A percentile compares a stretch with the other conserved stretches of the same genome.
Conservation (phyloP, 2,329 filamentous ascomycete genomes). For the Thelonectria discophora region DNA sequence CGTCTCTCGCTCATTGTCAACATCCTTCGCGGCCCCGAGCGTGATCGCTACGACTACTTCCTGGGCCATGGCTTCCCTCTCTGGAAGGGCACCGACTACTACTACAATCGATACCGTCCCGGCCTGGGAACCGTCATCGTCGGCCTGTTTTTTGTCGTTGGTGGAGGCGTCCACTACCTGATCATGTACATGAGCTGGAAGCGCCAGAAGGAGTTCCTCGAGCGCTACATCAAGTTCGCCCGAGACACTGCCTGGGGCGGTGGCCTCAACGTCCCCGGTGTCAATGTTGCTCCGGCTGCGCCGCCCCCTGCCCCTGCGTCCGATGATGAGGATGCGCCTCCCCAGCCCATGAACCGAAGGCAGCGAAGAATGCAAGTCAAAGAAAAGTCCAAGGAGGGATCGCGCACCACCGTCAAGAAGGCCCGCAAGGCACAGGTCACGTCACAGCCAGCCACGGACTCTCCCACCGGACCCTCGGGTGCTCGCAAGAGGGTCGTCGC, state of each 20-base stretch:
- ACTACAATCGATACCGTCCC: constrained; percentile 93
- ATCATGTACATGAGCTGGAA: constrained; percentile 87
- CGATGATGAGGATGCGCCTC: constrained; percentile 59
- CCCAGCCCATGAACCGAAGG: constrained; percentile 77
- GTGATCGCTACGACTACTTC: constrained; percentile 95
- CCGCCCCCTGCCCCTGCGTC: constrained; percentile 56
- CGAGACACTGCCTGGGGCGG: constrained; percentile 90
- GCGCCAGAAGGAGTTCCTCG: constrained; percentile 89
- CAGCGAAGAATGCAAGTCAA: constrained; percentile 90
- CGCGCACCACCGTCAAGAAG: constrained; percentile 63
- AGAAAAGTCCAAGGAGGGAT: constrained; percentile 71
- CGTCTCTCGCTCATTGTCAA: constrained; percentile 85
- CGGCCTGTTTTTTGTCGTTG: constrained; percentile 83
- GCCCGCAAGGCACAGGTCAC: constrained; percentile 47
- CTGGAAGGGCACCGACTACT: constrained; percentile 98
- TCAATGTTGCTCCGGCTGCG: constrained; percentile 59
- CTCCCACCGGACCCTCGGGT: constrained; percentile 66
- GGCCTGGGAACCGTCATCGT: constrained; percentile 85
- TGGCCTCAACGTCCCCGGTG: constrained; percentile 74
- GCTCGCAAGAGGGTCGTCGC: constrained; percentile 88
- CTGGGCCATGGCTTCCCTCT: constrained; percentile 89
- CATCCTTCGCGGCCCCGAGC: constrained; percentile 81
- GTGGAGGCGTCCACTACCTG: constrained; percentile 87
- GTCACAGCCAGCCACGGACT: constrained; percentile 57
- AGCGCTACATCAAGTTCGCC: constrained; percentile 90